Evolutionary conservation across 805 yeast genomes (phyloP).

Genomic region (Ogataea parapolymorpha): DNA sequence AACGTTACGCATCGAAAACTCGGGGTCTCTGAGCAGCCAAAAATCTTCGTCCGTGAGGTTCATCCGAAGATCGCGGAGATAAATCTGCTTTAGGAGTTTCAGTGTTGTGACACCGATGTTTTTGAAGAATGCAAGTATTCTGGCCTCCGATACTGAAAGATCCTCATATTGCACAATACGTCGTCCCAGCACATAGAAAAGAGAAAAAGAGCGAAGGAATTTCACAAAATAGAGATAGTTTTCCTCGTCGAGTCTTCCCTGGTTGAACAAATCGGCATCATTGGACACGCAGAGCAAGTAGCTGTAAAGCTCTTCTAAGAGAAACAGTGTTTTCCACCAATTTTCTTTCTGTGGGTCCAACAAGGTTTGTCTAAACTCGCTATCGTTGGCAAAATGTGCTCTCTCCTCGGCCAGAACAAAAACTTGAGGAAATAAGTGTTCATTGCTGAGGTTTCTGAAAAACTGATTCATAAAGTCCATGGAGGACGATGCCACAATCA

Average conservation of each 20-base stretch:
- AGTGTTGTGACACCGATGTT: conserved; percentile 36
- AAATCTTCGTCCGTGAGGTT: conserved; percentile 45
- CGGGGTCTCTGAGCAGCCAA: conserved; percentile 44
- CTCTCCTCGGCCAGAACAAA: conserved; percentile 18
- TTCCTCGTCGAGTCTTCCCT: conserved; percentile 38
- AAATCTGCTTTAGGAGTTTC: conserved; percentile 60
- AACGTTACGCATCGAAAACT: conserved; percentile 17
- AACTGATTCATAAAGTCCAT: conserved; percentile 18
- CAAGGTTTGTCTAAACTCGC: conserved; percentile 16
- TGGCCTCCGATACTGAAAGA: conserved; percentile 7
- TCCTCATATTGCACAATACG: conserved; percentile 10
- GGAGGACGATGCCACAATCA: conserved; percentile 25
- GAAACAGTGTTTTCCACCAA: conserved; percentile 39
- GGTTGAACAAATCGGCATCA: conserved; percentile 54
- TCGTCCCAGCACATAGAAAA: conserved; percentile 34
- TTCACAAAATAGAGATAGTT: conserved; percentile 40
- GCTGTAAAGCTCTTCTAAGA: conserved; percentile 61
- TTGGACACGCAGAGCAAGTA: conserved; percentile 65
- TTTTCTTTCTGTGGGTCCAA: conserved; percentile 14
- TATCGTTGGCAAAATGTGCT: conserved; percentile 10
- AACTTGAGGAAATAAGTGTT: conserved; percentile 19
- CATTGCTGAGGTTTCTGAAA: conserved; percentile 20
- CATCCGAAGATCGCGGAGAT: conserved; percentile 62
- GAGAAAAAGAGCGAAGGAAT: conserved; percentile 49
- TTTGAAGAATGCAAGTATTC: conserved; percentile 13